Percentiles rank a stretch among this genome's conserved stretches.
Conservation (phyloP, 805 yeast genomes). For the Starmerella cellae region DNA sequence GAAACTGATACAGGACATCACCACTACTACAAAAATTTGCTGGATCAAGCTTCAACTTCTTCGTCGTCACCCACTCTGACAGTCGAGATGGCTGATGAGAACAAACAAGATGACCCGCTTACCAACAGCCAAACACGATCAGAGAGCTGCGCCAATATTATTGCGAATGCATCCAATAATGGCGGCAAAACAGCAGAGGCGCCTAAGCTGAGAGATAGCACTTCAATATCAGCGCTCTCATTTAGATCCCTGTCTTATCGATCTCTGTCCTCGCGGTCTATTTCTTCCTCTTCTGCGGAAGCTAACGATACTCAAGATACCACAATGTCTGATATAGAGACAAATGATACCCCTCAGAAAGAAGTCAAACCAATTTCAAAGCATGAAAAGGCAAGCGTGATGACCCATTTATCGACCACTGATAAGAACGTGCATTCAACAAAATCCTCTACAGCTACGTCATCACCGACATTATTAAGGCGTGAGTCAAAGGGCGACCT, state of each 20-base stretch:
- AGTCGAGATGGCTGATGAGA: too few species aligned
- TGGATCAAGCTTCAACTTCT: too few species aligned
- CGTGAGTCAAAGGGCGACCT: conserved; percentile 1
- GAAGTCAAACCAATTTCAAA: background rate
- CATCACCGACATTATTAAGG: conserved; percentile 1
- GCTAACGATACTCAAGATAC: background rate
- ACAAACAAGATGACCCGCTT: too few species aligned
- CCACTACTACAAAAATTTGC: background rate
- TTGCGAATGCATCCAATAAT: conserved; percentile 4
- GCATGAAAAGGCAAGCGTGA: too few species aligned
- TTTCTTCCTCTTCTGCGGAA: background rate
- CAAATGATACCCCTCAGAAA: background rate
- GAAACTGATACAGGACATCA: too few species aligned
- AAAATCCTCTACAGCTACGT: background rate
- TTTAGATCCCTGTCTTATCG: conserved; percentile 18
- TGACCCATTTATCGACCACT: too few species aligned
- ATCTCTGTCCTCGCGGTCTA: conserved; percentile 1
- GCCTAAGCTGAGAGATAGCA: conserved; percentile 12
- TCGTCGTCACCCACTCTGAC: too few species aligned
- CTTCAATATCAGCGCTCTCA: conserved; percentile 18
- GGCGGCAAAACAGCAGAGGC: conserved; percentile 14
- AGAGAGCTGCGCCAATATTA: background rate
- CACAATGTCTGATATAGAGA: background rate
- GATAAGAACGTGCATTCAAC: background rate
- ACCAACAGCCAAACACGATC: too few species aligned